These are phyloP conservation scores for Euryodendron excelsum DNA, from an alignment of 148 eudicot genomes.

Conservation along the genomic window DNA sequence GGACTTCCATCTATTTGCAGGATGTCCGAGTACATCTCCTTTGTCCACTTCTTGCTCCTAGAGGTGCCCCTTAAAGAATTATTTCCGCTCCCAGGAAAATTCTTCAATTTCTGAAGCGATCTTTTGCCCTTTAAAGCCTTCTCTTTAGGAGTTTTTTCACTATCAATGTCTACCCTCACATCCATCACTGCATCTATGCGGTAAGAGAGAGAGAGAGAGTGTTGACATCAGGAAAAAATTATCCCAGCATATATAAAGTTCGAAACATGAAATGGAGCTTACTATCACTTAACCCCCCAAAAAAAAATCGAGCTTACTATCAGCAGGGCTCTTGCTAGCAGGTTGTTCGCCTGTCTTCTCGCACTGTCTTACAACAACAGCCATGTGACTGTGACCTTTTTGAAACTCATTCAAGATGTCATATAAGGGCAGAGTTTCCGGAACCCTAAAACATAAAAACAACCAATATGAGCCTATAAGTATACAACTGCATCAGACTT, in stretches of 20 bases:
- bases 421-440: slow-evolving; percentile 77
- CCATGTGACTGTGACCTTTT: slow-evolving; percentile 98
- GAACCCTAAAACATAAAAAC: slow-evolving; percentile 50
- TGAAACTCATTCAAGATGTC: slow-evolving; percentile 95
- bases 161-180: slow-evolving; percentile 61
- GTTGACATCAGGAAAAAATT: background rate
- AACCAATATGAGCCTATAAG: background rate
- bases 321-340: slow-evolving; percentile 29
- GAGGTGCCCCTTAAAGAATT: slow-evolving; percentile 44
- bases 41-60: slow-evolving; percentile 70
- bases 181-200: slow-evolving; percentile 43
- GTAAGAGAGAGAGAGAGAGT: background rate
- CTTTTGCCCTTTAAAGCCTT: slow-evolving; percentile 45
- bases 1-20: slow-evolving; percentile 64
- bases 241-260: background rate
- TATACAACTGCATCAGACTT: background rate
- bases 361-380: slow-evolving; percentile 70
- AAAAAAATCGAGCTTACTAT: no score
- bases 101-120: slow-evolving; percentile 72
- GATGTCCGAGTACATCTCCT: slow-evolving; percentile 72
- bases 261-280: background rate
- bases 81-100: slow-evolving; percentile 60
- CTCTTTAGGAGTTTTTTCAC: slow-evolving; percentile 38
- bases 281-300: no score
- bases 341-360: slow-evolving; percentile 31